Evolutionary conservation across 2,329 filamentous ascomycete genomes (phyloP), one percentile per base, ranked within the genome.

Genomic region (Talaromyces atroroseus): DNA sequence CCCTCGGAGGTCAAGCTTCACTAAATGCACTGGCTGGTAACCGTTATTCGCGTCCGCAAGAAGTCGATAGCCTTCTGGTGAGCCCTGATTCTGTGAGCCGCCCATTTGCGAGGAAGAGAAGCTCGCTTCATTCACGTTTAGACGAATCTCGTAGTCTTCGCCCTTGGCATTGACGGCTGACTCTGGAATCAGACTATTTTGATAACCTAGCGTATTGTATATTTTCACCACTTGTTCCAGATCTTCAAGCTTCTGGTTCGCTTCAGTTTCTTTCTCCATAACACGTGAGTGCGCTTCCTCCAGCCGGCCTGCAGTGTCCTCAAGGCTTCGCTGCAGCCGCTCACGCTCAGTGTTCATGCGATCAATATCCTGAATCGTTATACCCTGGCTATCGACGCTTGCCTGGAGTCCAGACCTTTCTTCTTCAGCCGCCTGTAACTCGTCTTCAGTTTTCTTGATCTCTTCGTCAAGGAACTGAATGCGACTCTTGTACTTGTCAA

Each of bases 351-450:
- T 87, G 64, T 91, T 96, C 92, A 99, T 96, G 72, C 94, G 90
- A 80, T 99, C 94, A 68, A 99, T 97, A 81, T 99, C 94, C 75
- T 94, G 89, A 75, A 96, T 95, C 66, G 91, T 95, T 70, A 99
- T 92, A 2, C 94, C 94, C 68, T 95, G 90, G 64, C 88, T 86
- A 71, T 97, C 94, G 26, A 99, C 91, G 29, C 88, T 86, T 58
- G 87, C 85, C 70, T 97, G 92, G 10, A 99, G 80, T 29, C 82
- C 81, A 44, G 84, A 77, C 60, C 90, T 85, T 71, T 99, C 94
- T 16, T 88, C 85, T 62, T 97, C 92, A 0, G 88, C 88, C 64
- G 90, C 88, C 58, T 83, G 81, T 34, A 95, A 77, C 65, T 96
- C 91, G 8, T 80, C 76, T 54, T 86, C 78, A 21, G 90, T 82